Percentiles rank a stretch among this genome's conserved stretches.
Conservation (phyloP, 768 basidiomycete genomes). For the Mycena metata region DNA sequence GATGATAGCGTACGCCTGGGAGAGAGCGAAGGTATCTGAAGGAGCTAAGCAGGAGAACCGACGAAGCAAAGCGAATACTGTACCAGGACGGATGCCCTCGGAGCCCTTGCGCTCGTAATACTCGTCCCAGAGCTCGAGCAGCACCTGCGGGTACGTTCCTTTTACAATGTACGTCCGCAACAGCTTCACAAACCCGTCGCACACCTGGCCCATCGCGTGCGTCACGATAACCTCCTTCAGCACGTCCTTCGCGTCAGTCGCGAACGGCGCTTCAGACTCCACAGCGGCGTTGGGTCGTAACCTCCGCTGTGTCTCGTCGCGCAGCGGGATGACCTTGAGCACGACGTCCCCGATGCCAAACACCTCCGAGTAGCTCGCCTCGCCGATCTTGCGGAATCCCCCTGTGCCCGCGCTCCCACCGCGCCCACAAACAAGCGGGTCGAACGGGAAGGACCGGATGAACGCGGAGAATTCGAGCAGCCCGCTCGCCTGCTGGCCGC, state of each 20-base stretch:
- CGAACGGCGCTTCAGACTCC: constrained; percentile 70
- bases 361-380: constrained; percentile 97
- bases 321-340: constrained; percentile 89
- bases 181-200: constrained; percentile 83
- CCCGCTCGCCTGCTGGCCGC: constrained; percentile 70
- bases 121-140: constrained; percentile 90
- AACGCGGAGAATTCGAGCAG: constrained; percentile 87
- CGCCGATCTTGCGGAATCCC: constrained; percentile 88
- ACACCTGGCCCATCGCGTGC: constrained; percentile 80
- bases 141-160: constrained; percentile 84
- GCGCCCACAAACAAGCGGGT: constrained; percentile 66
- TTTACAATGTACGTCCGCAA: constrained; percentile 88
- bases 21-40: constrained; percentile 78
- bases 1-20: constrained; percentile 91
- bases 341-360: constrained; percentile 92
- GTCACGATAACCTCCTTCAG: constrained; percentile 87
- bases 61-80: constrained; percentile 2
- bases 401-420: constrained; percentile 35
- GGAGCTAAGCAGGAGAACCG: not conserved
- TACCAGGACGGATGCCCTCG: constrained; percentile 89
- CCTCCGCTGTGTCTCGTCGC: constrained; percentile 58
- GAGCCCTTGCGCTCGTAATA: constrained; percentile 83
- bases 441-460: constrained; percentile 83
- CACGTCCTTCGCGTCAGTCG: constrained; percentile 81
- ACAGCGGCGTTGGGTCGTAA: constrained; percentile 39